Evolutionary conservation across 1,284 basidiomycete genomes (phyloP).

Genomic region (Sanghuangporus baumii): DNA sequence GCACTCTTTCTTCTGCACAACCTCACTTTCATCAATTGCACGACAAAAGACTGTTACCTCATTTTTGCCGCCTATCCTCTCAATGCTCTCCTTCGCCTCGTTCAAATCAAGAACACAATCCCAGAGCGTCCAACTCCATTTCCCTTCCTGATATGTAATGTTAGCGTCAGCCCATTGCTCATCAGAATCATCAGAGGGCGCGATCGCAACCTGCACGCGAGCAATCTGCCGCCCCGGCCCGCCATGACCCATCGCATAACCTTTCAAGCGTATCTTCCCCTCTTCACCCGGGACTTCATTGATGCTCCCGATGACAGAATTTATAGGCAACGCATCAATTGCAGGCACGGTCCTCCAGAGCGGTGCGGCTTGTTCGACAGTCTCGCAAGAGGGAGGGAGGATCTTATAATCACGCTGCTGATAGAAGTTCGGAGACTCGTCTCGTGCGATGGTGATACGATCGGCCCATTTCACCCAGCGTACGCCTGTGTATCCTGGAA

Average conservation of each 20-base stretch:
- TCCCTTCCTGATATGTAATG: constrained; percentile 56
- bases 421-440: constrained; percentile 61
- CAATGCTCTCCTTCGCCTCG: constrained; percentile 22
- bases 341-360: constrained; percentile 46
- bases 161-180: constrained; percentile 47
- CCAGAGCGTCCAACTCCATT: constrained; percentile 71
- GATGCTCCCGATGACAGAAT: constrained; percentile 51
- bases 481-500: constrained; percentile 67
- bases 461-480: constrained; percentile 80
- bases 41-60: constrained; percentile 31
- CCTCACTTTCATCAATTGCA: constrained; percentile 39
- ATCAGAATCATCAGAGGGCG: background rate
- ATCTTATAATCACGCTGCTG: constrained; percentile 65
- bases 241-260: constrained; percentile 46
- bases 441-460: constrained; percentile 43
- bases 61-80: constrained; percentile 10
- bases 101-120: constrained; percentile 38
- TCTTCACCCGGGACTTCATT: constrained; percentile 23
- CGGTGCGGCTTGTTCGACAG: constrained; percentile 34
- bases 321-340: constrained; percentile 56
- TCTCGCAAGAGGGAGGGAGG: constrained; percentile 44
- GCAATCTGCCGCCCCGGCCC: constrained; percentile 41
- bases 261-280: constrained; percentile 38
- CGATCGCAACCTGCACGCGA: constrained; percentile 42
- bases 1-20: constrained; percentile 40